Percentiles rank a stretch among this genome's conserved stretches.
Conservation (phyloP, 176 grass and related monocot genomes). For the Melocanna baccifera region DNA sequence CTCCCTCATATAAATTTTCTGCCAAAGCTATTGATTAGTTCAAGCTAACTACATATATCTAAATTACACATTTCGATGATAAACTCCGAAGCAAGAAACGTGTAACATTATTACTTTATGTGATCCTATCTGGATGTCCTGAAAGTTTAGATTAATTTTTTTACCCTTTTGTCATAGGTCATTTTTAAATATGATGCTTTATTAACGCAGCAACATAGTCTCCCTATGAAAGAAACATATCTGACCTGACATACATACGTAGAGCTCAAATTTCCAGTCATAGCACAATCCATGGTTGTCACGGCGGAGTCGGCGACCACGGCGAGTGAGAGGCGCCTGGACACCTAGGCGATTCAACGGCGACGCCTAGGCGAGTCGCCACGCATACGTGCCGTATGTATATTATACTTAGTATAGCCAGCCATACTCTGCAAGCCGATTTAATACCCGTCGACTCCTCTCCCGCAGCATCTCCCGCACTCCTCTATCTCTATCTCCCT, state of each 20-base stretch:
- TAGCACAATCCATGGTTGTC: background rate
- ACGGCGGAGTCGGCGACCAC: too few species aligned
- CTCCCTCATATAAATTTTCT: background rate
- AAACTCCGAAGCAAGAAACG: background rate
- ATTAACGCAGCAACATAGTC: background rate
- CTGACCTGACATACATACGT: background rate
- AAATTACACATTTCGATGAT: background rate
- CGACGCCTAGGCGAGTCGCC: too few species aligned
- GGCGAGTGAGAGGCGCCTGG: too few species aligned
- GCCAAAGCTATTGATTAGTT: background rate
- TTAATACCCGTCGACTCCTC: too few species aligned
- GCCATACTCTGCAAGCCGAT: too few species aligned
- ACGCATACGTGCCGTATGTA: too few species aligned
- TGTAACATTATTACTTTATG: background rate
- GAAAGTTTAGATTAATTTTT: background rate
- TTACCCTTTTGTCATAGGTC: background rate
- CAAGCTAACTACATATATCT: background rate
- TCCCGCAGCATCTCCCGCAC: too few species aligned
- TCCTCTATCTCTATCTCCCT: too few species aligned
- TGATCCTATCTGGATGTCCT: background rate
- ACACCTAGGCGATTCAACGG: too few species aligned
- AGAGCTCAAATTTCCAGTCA: background rate
- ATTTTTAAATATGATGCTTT: background rate
- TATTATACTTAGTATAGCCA: too few species aligned
- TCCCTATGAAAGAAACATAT: background rate